Evolutionary conservation across 129 eudicot genomes (phyloP).

Genomic region (Silybum marianum): DNA sequence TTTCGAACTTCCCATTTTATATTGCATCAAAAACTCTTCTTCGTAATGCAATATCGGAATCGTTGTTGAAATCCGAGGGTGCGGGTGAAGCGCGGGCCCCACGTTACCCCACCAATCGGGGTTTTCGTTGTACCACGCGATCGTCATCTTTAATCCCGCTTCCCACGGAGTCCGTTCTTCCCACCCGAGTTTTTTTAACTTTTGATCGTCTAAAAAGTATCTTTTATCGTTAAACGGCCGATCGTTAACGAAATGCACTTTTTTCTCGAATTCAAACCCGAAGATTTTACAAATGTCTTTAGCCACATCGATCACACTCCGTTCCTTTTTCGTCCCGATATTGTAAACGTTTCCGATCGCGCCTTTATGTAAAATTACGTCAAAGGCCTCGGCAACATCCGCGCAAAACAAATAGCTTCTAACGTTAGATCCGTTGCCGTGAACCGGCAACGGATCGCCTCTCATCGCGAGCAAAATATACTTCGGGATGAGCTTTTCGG

Average conservation of each 20-base stretch:
- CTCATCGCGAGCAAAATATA: conserved; percentile 54
- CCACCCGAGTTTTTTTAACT: conserved; percentile 54
- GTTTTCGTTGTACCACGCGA: conserved; percentile 47
- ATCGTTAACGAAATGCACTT: conserved; percentile 39
- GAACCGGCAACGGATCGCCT: conserved; percentile 47
- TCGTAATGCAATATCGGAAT: conserved; percentile 21
- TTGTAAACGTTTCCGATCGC: conserved; percentile 56
- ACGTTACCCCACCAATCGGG: conserved; percentile 65
- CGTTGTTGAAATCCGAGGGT: conserved; percentile 34
- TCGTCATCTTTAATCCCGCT: conserved; percentile 43
- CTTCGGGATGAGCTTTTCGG: conserved; percentile 57
- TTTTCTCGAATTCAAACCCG: conserved; percentile 31
- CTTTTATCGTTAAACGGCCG: conserved; percentile 58
- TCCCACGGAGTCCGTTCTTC: conserved; percentile 49
- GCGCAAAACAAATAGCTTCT: conserved; percentile 53
- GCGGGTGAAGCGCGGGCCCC: conserved; percentile 45
- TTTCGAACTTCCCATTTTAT: conserved; percentile 5
- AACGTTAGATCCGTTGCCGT: conserved; percentile 53
- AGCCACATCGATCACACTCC: conserved; percentile 54
- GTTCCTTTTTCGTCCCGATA: conserved; percentile 49
- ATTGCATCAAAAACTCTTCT: conserved; percentile 37
- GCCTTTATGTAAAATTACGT: conserved; percentile 49
- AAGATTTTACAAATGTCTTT: conserved; percentile 44
- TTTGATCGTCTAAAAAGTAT: conserved; percentile 47
- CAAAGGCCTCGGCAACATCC: conserved; percentile 65